Percentiles rank a stretch among this genome's conserved stretches.
Conservation (phyloP, 2,329 filamentous ascomycete genomes). For the Laburnicola sp. region DNA sequence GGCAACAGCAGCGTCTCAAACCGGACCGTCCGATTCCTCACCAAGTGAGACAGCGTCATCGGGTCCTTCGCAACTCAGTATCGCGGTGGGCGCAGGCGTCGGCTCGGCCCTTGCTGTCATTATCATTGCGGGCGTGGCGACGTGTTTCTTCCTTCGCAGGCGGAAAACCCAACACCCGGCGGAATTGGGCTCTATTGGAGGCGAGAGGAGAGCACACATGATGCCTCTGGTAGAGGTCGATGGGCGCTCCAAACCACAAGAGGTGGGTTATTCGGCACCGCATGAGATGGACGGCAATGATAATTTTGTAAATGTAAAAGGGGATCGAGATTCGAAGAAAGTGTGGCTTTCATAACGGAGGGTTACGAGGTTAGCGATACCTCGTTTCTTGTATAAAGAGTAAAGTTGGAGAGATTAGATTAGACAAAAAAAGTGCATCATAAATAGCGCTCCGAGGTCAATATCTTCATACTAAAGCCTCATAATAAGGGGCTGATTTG, state of each 20-base stretch:
- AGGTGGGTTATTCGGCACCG: neutral
- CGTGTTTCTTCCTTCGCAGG: conserved; percentile 3
- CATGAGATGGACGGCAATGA: neutral
- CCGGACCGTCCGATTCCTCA: neutral
- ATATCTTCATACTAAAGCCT: no score
- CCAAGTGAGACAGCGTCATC: neutral
- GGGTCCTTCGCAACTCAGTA: neutral
- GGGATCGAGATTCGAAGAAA: no score
- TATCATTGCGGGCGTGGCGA: conserved; percentile 2
- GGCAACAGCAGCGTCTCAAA: neutral
- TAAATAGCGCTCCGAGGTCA: no score
- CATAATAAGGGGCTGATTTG: no score
- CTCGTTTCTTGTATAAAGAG: no score
- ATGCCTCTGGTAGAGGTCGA: neutral
- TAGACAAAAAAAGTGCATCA: no score
- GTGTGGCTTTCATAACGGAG: no score
- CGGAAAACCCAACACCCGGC: neutral
- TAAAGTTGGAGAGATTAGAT: no score
- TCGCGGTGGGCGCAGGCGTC: conserved; percentile 9
- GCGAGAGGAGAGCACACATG: neutral
- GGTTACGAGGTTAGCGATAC: no score
- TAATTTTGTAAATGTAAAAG: no score
- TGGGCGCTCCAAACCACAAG: neutral
- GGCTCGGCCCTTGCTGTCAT: conserved; percentile 5
- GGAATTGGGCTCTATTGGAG: neutral